phyloP scores from a whole-genome alignment of 129 eudicot genomes.

The Scalesia atractyloides region DNA sequence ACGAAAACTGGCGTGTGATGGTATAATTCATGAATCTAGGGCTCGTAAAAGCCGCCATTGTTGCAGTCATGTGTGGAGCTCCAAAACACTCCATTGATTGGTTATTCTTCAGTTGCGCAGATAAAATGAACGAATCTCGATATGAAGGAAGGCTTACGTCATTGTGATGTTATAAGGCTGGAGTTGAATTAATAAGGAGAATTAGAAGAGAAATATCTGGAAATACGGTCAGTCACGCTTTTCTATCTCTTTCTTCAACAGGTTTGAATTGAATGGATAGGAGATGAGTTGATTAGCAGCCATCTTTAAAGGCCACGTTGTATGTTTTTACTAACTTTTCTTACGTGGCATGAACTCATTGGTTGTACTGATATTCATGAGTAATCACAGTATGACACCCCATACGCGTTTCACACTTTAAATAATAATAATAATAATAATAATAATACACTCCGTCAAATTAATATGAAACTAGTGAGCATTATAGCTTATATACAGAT shows the following conservation, averaged over 20 bases:
- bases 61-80: constrained; percentile 58
- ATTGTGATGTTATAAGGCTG: not conserved
- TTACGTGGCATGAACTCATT: constrained; percentile 40
- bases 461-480: too few species aligned
- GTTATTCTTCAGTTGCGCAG: not conserved
- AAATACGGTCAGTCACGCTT: constrained; percentile 17
- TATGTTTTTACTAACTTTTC: constrained; percentile 9
- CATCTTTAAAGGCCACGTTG: constrained; percentile 41
- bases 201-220: constrained; percentile 19
- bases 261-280: constrained; percentile 54
- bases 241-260: constrained; percentile 20
- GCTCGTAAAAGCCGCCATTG: constrained; percentile 67
- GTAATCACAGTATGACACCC: not conserved
- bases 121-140: not conserved
- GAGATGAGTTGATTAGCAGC: constrained; percentile 40
- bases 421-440: too few species aligned
- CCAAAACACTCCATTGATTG: constrained; percentile 65
- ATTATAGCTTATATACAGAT: too few species aligned
- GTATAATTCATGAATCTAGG: constrained; percentile 41
- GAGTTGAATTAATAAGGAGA: not conserved
- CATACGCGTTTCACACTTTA: not conserved
- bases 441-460: too few species aligned
- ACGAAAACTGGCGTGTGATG: constrained; percentile 6
- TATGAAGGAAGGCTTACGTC: constrained; percentile 16
- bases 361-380: not conserved